Conservation (phyloP, 129 eudicot genomes). For the Lactuca sativa region DNA sequence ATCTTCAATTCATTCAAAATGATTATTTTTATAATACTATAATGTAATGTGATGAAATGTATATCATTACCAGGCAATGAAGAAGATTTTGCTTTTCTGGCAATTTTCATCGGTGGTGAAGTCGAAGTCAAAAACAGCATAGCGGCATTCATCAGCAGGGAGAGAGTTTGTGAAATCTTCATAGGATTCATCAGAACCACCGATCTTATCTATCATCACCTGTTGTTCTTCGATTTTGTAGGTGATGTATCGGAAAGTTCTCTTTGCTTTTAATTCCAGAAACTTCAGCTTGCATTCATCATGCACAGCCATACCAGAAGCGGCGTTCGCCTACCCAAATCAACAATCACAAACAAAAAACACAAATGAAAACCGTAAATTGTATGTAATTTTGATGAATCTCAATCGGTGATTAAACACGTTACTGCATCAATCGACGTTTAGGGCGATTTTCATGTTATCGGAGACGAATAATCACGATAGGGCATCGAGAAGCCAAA, state of each 20-base stretch:
- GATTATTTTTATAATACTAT: too few species aligned
- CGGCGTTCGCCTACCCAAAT: conserved; percentile 72
- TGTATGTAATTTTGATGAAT: neutral
- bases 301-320: conserved; percentile 87
- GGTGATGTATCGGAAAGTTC: conserved; percentile 63
- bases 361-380: neutral
- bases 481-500: neutral
- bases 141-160: conserved; percentile 90
- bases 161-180: conserved; percentile 76
- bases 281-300: conserved; percentile 89
- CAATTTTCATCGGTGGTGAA: conserved; percentile 78
- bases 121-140: conserved; percentile 84
- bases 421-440: too few species aligned
- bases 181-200: conserved; percentile 58
- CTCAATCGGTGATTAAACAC: conserved; percentile 3
- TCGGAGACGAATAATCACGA: neutral
- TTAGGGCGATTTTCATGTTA: neutral
- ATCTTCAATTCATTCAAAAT: neutral
- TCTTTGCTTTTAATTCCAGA: conserved; percentile 68
- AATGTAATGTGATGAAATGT: neutral
- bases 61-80: conserved; percentile 73
- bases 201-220: conserved; percentile 85
- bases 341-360: neutral
- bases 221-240: conserved; percentile 69
- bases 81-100: conserved; percentile 95